phyloP scores from a whole-genome alignment of 768 basidiomycete genomes.

The Mycena belliarum region DNA sequence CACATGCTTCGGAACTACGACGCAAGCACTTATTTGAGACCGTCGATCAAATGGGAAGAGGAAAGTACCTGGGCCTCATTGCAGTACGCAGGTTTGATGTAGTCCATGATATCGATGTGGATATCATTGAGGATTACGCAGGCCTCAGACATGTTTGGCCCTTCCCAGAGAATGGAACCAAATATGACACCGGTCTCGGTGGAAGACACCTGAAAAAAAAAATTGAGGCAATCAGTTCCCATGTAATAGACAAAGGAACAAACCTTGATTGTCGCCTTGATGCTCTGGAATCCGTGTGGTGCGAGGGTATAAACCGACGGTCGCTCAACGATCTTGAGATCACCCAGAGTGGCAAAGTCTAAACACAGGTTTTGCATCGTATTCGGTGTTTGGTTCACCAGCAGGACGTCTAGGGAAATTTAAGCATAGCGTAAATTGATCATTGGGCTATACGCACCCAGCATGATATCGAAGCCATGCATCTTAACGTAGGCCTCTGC shows the following conservation, averaged over 20 bases:
- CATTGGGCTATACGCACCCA: constrained; percentile 58
- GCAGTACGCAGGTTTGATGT: constrained; percentile 95
- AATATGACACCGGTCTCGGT: constrained; percentile 99
- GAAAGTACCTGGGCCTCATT: constrained; percentile 82
- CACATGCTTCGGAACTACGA: constrained; percentile 93
- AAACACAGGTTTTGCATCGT: constrained; percentile 96
- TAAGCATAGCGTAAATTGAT: too few species aligned
- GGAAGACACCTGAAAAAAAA: constrained; percentile 67
- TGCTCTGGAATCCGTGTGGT: constrained; percentile 96
- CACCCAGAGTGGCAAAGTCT: constrained; percentile 96
- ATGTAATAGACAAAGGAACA: not conserved
- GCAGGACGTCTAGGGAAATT: constrained; percentile 89
- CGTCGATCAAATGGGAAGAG: not conserved
- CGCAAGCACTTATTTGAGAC: not conserved
- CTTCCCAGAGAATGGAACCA: constrained; percentile 96
- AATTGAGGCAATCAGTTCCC: not conserved
- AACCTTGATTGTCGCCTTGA: constrained; percentile 97
- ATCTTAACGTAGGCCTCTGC: constrained; percentile 98
- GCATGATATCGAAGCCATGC: constrained; percentile 94
- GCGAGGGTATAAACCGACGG: constrained; percentile 91
- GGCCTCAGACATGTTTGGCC: constrained; percentile 80
- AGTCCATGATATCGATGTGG: constrained; percentile 98
- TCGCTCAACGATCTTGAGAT: constrained; percentile 96
- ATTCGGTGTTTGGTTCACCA: constrained; percentile 94
- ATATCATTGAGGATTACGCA: constrained; percentile 96